phyloP scores from a whole-genome alignment of 164 flowering plant species.

The Nymphaea colorata region DNA sequence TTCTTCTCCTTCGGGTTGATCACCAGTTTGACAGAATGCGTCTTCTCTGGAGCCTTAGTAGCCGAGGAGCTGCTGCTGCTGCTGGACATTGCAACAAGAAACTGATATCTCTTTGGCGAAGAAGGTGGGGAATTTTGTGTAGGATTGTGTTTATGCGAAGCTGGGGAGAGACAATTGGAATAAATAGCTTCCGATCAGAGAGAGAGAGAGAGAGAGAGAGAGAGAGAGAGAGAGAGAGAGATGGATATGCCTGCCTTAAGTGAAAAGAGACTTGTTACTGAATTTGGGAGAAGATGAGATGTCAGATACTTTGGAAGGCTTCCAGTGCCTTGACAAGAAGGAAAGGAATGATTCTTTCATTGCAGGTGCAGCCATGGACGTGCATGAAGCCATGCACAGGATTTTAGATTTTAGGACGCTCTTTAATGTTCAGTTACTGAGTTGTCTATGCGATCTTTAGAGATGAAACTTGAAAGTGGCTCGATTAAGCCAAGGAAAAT shows the following conservation, averaged over 20 bases:
- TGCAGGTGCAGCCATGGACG: too few species aligned
- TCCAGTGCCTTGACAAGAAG: not conserved
- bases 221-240: conserved; percentile 7
- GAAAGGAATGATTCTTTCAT: not conserved
- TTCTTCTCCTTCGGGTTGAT: not conserved
- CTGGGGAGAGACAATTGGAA: not conserved
- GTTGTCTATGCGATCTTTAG: not conserved
- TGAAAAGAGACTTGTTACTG: not conserved
- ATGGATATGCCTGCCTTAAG: not conserved
- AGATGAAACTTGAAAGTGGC: not conserved
- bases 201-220: conserved; percentile 3
- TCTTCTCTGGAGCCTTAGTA: not conserved
- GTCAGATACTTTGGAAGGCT: not conserved
- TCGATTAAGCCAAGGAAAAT: not conserved
- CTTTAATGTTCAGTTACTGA: not conserved
- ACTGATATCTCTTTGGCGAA: not conserved
- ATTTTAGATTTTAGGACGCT: not conserved
- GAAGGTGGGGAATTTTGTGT: not conserved
- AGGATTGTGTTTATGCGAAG: not conserved
- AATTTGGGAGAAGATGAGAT: not conserved
- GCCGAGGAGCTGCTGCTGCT: not conserved
- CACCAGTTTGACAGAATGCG: not conserved
- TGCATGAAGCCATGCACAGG: too few species aligned
- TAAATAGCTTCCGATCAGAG: not conserved
- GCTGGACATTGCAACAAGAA: not conserved